Base-by-base conservation (phyloP, 2,329 filamentous ascomycete species). In the Colletotrichum camelliae region DNA sequence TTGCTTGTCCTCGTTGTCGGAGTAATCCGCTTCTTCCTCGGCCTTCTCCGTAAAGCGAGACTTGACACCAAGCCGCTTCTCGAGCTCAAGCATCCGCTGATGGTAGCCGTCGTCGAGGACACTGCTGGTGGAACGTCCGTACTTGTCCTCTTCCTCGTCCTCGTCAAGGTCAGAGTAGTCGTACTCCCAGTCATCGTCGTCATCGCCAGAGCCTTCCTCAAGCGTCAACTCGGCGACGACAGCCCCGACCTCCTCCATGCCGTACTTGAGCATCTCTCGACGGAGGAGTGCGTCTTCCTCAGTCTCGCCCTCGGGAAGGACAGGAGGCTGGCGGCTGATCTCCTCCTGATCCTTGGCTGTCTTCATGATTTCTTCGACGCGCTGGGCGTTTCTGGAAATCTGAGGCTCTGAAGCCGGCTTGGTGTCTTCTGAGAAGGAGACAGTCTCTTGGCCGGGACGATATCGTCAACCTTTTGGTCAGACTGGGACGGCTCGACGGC, bases 151-250 rank as follows among this genome's bases (percentile, higher is more conserved):
- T 13, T 93, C 91, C 68, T 95, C 93, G n/a, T 91, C 86, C 5
- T 88, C 87, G 0, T 88, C 86, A 1, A 90, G 89, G 2, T 88
- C 88, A 1, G 78, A 78, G 57, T 78, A 90, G 68, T 92, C 91
- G 48, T 89, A 85, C 21, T 87, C 87, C 31, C 86, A 84, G 21
- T 88, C 87, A 48, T 85, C 85, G 10, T 85, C 85, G 13, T 92
- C 89, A 21, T 88, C 86, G 3, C 87, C 88, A 15, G 88, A 87
- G 29, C 88, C 91, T 75, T 96, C 93, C 77, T 98, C 95, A 3
- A 98, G 84, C 74, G 97, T 92, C 61, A 99, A 90, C 85, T 98
- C 96, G 18, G 97, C 97, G 18, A 99, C 97, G 4, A 99, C 94
- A 48, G 95, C 92, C 5, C 96, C 95, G 73, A 99, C 93, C 83